Conservation (phyloP, 129 eudicot species). For the Heracleum sosnowskyi region DNA sequence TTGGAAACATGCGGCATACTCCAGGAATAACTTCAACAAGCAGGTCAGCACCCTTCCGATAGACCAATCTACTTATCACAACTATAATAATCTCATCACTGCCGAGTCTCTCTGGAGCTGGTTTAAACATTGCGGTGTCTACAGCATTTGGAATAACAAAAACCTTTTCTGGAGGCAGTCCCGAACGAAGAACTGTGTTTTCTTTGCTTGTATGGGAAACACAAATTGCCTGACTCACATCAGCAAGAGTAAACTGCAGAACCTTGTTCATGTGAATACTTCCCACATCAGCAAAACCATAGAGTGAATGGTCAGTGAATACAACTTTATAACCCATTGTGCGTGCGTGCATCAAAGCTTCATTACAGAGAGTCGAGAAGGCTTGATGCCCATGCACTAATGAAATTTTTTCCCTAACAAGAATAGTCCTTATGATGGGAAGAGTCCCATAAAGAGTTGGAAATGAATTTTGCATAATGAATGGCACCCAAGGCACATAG, state of each 20-base stretch:
- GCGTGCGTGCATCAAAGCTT: conserved; percentile 94
- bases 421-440: conserved; percentile 72
- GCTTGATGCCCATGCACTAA: conserved; percentile 97
- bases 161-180: conserved; percentile 87
- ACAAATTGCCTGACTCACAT: conserved; percentile 93
- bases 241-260: conserved; percentile 88
- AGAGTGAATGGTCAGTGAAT: conserved; percentile 98
- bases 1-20: conserved; percentile 86
- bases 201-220: conserved; percentile 98
- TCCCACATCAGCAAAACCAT: conserved; percentile 94
- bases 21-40: conserved; percentile 98
- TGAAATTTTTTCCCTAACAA: conserved; percentile 77
- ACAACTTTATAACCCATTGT: conserved; percentile 97
- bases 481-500: conserved; percentile 93
- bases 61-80: conserved; percentile 94
- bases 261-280: conserved; percentile 97
- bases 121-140: conserved; percentile 96
- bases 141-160: conserved; percentile 96
- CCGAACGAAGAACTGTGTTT: conserved; percentile 89
- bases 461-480: conserved; percentile 81
- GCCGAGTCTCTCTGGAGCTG: conserved; percentile 65
- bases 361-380: conserved; percentile 94
- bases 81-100: conserved; percentile 69
- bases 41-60: conserved; percentile 94
- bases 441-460: conserved; percentile 92